Percentiles rank a stretch among this genome's conserved stretches.
Evolutionary conservation across 192 early-diverging fungal species (phyloP).

Genomic region (Kickxella alabastrina): DNA sequence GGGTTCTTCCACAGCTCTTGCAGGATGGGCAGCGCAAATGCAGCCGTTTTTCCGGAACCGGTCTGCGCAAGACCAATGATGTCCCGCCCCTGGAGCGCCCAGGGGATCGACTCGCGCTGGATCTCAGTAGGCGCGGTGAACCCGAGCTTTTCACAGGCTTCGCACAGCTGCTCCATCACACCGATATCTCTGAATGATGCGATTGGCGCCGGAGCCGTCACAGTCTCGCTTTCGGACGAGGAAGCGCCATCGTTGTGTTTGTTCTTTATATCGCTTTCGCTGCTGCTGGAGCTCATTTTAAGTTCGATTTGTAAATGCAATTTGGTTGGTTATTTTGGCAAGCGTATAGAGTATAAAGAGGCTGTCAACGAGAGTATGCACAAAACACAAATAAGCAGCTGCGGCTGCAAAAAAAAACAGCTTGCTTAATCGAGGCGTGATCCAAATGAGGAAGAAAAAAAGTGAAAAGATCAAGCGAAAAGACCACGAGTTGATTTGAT

Average conservation of each 20-base stretch:
- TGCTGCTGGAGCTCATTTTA: conserved; percentile 17
- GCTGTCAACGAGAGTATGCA: neutral
- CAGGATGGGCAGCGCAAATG: conserved; percentile 81
- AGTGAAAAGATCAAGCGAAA: neutral
- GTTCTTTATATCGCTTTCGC: neutral
- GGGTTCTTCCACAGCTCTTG: conserved; percentile 86
- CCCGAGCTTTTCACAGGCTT: conserved; percentile 83
- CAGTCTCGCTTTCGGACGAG: too few relatives aligned
- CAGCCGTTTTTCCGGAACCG: conserved; percentile 85
- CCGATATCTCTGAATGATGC: conserved; percentile 55
- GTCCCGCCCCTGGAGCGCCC: conserved; percentile 85
- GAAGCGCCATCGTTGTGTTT: too few relatives aligned
- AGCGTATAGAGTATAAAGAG: neutral
- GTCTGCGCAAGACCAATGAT: conserved; percentile 99
- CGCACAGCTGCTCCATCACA: conserved; percentile 80
- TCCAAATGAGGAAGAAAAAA: neutral
- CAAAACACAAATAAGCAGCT: too few relatives aligned
- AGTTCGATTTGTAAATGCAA: too few relatives aligned
- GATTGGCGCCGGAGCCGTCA: too few relatives aligned
- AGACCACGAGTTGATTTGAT: neutral
- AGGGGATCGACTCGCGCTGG: conserved; percentile 86
- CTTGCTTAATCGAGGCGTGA: too few relatives aligned
- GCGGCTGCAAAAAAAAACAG: too few relatives aligned
- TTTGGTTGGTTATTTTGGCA: neutral
- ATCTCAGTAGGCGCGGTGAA: conserved; percentile 90